A percentile compares a stretch with the other conserved stretches of the same genome.
Conservation (phyloP, 768 basidiomycete species). For the Pleurotus djamor region DNA sequence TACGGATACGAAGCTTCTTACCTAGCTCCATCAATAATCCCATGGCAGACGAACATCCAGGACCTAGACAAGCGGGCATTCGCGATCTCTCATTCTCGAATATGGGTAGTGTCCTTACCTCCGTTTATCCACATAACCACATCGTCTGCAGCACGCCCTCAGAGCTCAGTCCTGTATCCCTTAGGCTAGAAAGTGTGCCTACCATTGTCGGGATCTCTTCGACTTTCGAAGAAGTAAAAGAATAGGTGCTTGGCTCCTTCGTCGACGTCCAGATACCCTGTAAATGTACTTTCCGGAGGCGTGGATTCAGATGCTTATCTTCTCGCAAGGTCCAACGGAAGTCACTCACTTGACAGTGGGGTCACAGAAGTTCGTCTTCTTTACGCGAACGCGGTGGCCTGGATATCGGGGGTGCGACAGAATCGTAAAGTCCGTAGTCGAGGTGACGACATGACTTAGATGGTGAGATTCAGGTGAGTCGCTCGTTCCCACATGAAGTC, state of each 20-base stretch:
- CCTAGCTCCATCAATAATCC: conserved; percentile 76
- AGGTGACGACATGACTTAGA: background rate
- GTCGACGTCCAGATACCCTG: conserved; percentile 39
- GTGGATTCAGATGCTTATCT: background rate
- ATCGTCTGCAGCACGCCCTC: conserved; percentile 39
- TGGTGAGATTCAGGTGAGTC: background rate
- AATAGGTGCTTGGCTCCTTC: conserved; percentile 60
- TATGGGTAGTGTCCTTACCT: conserved; percentile 23
- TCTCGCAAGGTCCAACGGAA: conserved; percentile 1
- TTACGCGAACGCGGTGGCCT: conserved; percentile 52
- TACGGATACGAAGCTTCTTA: conserved; percentile 25
- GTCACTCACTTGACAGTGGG: conserved; percentile 55
- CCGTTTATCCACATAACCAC: conserved; percentile 75
- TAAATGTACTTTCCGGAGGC: conserved; percentile 27
- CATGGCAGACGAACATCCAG: conserved; percentile 50
- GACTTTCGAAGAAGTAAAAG: conserved; percentile 77
- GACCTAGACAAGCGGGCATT: conserved; percentile 34
- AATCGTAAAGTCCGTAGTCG: conserved; percentile 24
- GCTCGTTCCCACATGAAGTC: background rate
- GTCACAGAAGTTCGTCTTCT: conserved; percentile 62
- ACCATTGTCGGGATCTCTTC: conserved; percentile 54
- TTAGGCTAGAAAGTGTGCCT: conserved; percentile 21
- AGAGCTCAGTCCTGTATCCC: background rate
- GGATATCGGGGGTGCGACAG: conserved; percentile 51
- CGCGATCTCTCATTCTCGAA: background rate